These are phyloP conservation scores for Cutaneotrichosporon arboriforme DNA, from an alignment of 1,284 basidiomycete genomes.

Conservation along the genomic window DNA sequence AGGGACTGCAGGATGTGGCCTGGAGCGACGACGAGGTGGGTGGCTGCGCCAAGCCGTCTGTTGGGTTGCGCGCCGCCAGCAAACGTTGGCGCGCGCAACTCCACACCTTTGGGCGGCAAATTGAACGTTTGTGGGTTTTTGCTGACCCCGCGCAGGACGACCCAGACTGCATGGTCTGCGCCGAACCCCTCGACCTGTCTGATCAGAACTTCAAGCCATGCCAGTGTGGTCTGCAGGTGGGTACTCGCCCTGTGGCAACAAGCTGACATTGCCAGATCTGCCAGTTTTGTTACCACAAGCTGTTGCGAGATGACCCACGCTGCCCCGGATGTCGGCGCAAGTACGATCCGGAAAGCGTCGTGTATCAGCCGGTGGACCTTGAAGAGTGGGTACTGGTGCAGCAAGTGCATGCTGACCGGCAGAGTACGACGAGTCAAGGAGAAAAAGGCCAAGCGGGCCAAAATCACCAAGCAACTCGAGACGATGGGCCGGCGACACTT, in stretches of 20 bases:
- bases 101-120: constrained; percentile 5
- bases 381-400: constrained; percentile 71
- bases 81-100: not conserved
- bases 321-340: constrained; percentile 94
- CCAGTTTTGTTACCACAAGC: constrained; percentile 99
- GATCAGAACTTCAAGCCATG: constrained; percentile 99
- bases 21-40: constrained; percentile 88
- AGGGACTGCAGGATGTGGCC: constrained; percentile 87
- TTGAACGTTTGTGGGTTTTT: constrained; percentile 3
- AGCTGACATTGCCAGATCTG: constrained; percentile 68
- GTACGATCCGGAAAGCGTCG: constrained; percentile 87
- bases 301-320: constrained; percentile 89
- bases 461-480: constrained; percentile 93
- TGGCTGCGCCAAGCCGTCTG: constrained; percentile 1
- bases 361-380: constrained; percentile 91
- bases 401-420: constrained; percentile 16
- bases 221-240: constrained; percentile 94
- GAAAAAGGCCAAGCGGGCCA: constrained; percentile 91
- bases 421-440: constrained; percentile 93
- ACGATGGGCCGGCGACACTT: constrained; percentile 78
- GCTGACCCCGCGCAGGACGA: constrained; percentile 70
- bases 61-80: not conserved
- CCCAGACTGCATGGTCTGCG: constrained; percentile 94
- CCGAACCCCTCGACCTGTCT: constrained; percentile 97
- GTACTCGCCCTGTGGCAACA: constrained; percentile 17